These are phyloP conservation scores for Cordyceps fumosorosea DNA, from an alignment of 2,329 filamentous ascomycete genomes.

Conservation along the genomic window DNA sequence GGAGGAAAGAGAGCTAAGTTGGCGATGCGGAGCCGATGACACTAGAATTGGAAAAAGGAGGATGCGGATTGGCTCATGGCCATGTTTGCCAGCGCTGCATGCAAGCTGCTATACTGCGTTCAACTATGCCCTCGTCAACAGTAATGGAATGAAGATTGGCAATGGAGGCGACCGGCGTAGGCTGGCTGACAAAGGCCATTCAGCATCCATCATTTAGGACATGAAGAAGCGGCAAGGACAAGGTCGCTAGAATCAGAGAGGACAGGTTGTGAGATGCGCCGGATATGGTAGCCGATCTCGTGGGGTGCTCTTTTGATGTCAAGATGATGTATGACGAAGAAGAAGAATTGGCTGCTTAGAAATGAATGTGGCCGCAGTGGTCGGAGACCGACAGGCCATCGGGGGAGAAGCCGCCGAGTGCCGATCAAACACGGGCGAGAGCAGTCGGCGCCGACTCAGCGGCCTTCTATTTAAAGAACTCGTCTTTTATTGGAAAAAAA, in stretches of 20 bases:
- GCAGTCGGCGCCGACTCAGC: neutral
- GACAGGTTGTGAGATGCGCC: no score
- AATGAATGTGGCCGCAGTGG: neutral
- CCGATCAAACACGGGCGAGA: neutral
- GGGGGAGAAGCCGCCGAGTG: neutral
- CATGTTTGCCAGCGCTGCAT: neutral
- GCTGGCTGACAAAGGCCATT: no score
- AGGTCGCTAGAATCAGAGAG: no score
- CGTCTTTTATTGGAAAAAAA: no score
- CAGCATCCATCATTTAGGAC: no score
- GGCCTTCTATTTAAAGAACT: no score
- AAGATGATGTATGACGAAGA: neutral
- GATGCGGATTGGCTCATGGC: neutral
- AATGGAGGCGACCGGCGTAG: no score
- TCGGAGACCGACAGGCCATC: slow-evolving; percentile 3
- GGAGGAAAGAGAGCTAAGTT: neutral
- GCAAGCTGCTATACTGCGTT: neutral
- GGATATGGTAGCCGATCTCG: no score
- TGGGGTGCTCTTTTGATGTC: neutral
- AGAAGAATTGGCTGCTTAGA: neutral
- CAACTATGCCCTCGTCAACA: no score
- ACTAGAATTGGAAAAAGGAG: neutral
- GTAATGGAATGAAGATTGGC: no score
- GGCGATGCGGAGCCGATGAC: slow-evolving; percentile 5
- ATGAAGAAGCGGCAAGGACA: no score